phyloP scores from a whole-genome alignment of 2,329 filamentous ascomycete genomes.

The Trichoderma arundinaceum region DNA sequence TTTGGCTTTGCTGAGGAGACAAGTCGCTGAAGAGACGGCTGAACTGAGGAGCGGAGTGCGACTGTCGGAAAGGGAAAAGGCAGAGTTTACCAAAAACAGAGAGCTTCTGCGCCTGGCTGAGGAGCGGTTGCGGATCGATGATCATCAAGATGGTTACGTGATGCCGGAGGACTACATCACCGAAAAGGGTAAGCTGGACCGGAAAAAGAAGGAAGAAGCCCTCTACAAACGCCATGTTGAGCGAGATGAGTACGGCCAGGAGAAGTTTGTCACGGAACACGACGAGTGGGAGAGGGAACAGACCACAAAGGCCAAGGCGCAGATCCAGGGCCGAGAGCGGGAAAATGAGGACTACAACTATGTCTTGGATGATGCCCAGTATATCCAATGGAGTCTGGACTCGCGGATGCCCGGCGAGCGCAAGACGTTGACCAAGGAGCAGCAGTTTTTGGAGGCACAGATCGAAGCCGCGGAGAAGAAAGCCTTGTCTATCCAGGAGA shows the following conservation, averaged over 20 bases:
- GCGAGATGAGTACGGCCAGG: conserved; percentile 82
- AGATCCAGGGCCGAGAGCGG: conserved; percentile 76
- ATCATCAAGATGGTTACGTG: conserved; percentile 88
- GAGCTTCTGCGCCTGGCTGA: conserved; percentile 83
- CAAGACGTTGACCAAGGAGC: conserved; percentile 75
- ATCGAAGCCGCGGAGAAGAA: conserved; percentile 89
- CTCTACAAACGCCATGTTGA: conserved; percentile 92
- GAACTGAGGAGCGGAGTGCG: conserved; percentile 78
- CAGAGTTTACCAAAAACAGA: conserved; percentile 86
- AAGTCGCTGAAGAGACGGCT: conserved; percentile 86
- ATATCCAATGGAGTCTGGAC: conserved; percentile 83
- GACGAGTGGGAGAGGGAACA: conserved; percentile 97
- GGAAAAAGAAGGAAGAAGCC: conserved; percentile 84
- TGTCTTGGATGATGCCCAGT: conserved; percentile 87
- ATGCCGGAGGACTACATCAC: conserved; percentile 96
- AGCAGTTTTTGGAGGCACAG: conserved; percentile 77
- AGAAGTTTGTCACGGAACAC: conserved; percentile 89
- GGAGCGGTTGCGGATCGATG: conserved; percentile 85
- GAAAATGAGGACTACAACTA: conserved; percentile 89
- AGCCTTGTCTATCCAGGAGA: conserved; percentile 87
- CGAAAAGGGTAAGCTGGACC: conserved; percentile 87
- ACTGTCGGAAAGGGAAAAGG: conserved; percentile 78
- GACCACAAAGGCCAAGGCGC: conserved; percentile 82
- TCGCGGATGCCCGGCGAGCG: conserved; percentile 73
- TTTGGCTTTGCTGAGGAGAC: conserved; percentile 82